Conservation (phyloP, 2,329 filamentous ascomycete species). For the Berkeleyomyces basicola region DNA sequence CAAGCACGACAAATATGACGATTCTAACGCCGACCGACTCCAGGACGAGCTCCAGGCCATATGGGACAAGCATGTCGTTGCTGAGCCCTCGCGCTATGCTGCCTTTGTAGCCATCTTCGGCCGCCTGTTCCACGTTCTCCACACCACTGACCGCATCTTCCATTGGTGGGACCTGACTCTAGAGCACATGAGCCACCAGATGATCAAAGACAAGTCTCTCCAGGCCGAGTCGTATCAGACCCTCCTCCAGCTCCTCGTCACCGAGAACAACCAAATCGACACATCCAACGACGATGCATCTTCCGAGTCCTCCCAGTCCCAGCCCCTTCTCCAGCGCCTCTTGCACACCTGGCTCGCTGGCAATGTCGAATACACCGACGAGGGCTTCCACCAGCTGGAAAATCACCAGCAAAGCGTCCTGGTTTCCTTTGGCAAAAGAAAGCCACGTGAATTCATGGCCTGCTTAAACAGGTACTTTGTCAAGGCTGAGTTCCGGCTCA, state of each 20-base stretch:
- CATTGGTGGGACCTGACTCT: slow-evolving; percentile 54
- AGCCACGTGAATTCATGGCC: slow-evolving; percentile 50
- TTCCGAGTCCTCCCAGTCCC: slow-evolving; percentile 21
- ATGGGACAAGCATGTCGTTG: slow-evolving; percentile 47
- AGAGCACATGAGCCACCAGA: slow-evolving; percentile 22
- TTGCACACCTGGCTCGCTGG: slow-evolving; percentile 41
- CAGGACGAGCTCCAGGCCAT: slow-evolving; percentile 55
- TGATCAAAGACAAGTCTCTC: slow-evolving; percentile 45
- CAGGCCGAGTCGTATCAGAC: slow-evolving; percentile 49
- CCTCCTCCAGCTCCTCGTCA: slow-evolving; percentile 45
- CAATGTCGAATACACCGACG: slow-evolving; percentile 17
- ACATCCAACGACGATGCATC: slow-evolving; percentile 25
- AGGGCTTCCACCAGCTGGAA: slow-evolving; percentile 25
- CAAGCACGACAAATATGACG: slow-evolving; percentile 50
- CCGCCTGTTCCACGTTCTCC: slow-evolving; percentile 45
- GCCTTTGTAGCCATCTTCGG: slow-evolving; percentile 54
- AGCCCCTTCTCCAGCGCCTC: slow-evolving; percentile 39
- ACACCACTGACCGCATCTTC: slow-evolving; percentile 42
- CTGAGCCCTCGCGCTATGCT: slow-evolving; percentile 38
- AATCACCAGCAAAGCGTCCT: slow-evolving; percentile 34
- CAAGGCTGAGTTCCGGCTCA: slow-evolving; percentile 45
- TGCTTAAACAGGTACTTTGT: slow-evolving; percentile 50
- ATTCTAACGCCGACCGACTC: slow-evolving; percentile 50
- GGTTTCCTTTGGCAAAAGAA: slow-evolving; percentile 47
- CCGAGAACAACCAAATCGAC: slow-evolving; percentile 41